phyloP scores from a whole-genome alignment of 768 basidiomycete species.

The Hydnomerulius pinastri region DNA sequence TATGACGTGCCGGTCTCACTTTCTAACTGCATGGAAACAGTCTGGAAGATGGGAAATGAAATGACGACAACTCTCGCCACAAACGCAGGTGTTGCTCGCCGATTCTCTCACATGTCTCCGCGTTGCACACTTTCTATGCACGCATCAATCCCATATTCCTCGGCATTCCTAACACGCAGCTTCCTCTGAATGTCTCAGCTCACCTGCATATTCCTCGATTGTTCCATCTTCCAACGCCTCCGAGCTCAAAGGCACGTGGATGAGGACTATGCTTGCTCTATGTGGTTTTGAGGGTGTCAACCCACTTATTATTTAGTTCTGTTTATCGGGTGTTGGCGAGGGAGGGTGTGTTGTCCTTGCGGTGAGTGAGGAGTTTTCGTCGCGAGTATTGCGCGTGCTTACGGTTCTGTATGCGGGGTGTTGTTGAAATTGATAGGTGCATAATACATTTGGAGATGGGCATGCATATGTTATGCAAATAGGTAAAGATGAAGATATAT shows the following conservation, averaged over 20 bases:
- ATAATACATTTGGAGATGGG: conserved; percentile 75
- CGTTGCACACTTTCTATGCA: background rate
- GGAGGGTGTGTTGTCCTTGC: conserved; percentile 56
- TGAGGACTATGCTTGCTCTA: conserved; percentile 74
- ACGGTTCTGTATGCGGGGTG: background rate
- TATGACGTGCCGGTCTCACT: too few relatives aligned
- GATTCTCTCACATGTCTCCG: background rate
- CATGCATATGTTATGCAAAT: conserved; percentile 59
- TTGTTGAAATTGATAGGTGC: too few relatives aligned
- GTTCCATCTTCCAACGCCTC: conserved; percentile 20
- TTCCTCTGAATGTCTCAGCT: conserved; percentile 32
- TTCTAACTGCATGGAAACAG: too few relatives aligned
- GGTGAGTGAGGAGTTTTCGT: conserved; percentile 46
- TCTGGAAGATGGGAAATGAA: background rate
- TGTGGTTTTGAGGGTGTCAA: conserved; percentile 71
- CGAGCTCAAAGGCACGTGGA: conserved; percentile 56
- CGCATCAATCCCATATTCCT: background rate
- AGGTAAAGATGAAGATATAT: conserved; percentile 45
- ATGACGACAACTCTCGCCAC: background rate
- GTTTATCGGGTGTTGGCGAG: conserved; percentile 40
- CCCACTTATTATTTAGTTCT: conserved; percentile 68
- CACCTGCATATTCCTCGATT: conserved; percentile 31
- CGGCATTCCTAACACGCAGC: too few relatives aligned
- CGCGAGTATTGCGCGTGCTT: too few relatives aligned
- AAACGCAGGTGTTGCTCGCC: background rate